These are phyloP conservation scores for Bonia amplexicaulis DNA, from an alignment of 176 grass and related monocot species.

Conservation along the genomic window DNA sequence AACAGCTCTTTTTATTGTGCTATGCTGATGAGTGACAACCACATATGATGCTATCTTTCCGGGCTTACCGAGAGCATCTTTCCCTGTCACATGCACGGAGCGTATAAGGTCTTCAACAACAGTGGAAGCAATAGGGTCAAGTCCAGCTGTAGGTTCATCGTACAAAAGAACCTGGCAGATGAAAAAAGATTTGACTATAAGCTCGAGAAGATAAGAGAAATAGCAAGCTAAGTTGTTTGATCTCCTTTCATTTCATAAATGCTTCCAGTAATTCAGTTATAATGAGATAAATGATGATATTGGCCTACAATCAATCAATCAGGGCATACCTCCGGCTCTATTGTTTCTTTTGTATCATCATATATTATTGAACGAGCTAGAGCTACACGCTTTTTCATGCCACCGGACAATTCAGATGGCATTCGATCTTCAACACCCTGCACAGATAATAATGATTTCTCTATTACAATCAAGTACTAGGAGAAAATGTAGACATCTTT, in stretches of 20 bases:
- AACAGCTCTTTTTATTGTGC: slow-evolving; percentile 92
- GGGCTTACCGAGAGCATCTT: slow-evolving; percentile 59
- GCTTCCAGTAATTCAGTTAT: background rate
- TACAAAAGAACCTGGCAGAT: slow-evolving; percentile 74
- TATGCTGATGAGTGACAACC: slow-evolving; percentile 98
- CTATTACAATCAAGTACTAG: slow-evolving; percentile 13
- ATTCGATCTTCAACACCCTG: slow-evolving; percentile 86
- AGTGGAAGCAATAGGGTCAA: slow-evolving; percentile 95
- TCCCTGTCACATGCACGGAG: slow-evolving; percentile 64
- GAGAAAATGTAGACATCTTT: background rate
- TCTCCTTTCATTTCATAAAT: background rate
- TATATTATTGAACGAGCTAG: slow-evolving; percentile 95
- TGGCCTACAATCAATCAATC: slow-evolving; percentile 1
- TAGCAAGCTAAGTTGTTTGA: background rate
- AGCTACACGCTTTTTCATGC: slow-evolving; percentile 99
- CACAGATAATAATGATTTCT: slow-evolving; percentile 12
- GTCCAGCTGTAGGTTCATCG: slow-evolving; percentile 92
- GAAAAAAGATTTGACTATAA: slow-evolving; percentile 7
- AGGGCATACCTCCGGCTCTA: slow-evolving; percentile 83
- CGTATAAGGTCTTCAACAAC: slow-evolving; percentile 97
- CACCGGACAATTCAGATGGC: slow-evolving; percentile 93
- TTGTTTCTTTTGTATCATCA: slow-evolving; percentile 76
- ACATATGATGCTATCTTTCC: slow-evolving; percentile 84
- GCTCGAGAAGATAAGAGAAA: background rate
- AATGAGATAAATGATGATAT: slow-evolving; percentile 8